Evolutionary conservation across 2,329 filamentous ascomycete genomes (phyloP), one percentile per base, ranked within the genome.

Genomic region (Alternaria infectoria): DNA sequence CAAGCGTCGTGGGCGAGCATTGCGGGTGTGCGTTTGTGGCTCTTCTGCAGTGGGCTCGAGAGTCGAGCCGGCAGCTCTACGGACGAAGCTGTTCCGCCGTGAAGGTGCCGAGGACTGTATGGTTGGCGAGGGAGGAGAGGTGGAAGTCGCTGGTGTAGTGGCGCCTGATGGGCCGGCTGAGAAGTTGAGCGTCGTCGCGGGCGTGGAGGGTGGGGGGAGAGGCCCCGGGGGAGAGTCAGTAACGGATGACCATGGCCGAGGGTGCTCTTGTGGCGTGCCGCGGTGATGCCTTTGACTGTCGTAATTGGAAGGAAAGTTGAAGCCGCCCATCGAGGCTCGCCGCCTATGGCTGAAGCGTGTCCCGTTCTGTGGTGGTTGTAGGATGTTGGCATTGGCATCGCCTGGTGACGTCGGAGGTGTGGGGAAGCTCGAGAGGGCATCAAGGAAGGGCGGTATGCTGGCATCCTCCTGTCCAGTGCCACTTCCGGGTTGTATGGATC

Each of bases 151-250:
- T 21, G 80, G 80, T 12, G 79, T 81, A 12, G 79, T 86, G 52
- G 82, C 81, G 15, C 85, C 84, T 17, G 86, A 88, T 50, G 83
- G 86, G 62, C 83, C 83, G 19, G 83, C 83, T 63, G 84, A 88
- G 46, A 88, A 75, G 19, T 85, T 85, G 26, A 84, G 83, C 54
- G 87, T 88, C 28, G 71, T 73, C 13, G 88, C 88, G 19, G 88
- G 88, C 3, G 88, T 89, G 2, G 88, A 88, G 6, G 88, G 88
- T 49, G 88, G 88, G 49, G 88, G 88, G 62, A 86, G 81, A 50
- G 88, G 86, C 17, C 88, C 86, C 17, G 84, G 82, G 10, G 86
- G 85, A 36, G 85, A 86, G 66, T 88, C 87, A n/a, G 85, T 83
- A 45, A 85, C 70, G 5, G 81, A 80, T 13, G 83, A 82, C 68